Evolutionary conservation across 306 rosid genomes (phyloP).

Genomic region (Lathyrus tuberosus): DNA sequence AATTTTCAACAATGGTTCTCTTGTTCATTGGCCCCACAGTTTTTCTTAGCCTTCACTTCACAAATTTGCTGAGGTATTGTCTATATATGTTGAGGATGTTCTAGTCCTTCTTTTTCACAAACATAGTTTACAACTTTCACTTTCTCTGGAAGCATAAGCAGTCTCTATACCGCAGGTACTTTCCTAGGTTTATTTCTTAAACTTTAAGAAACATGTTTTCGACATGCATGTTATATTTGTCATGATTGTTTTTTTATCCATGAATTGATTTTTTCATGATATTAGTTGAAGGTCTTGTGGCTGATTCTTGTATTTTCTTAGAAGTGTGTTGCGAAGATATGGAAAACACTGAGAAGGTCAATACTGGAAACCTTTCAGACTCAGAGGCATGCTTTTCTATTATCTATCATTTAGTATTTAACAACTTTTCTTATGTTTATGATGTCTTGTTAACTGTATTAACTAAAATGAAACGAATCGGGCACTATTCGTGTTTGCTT

Average conservation of each 20-base stretch:
- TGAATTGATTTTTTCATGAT: conserved; percentile 16
- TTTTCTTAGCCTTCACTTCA: conserved; percentile 70
- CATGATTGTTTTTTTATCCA: conserved; percentile 3
- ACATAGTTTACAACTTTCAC: conserved; percentile 36
- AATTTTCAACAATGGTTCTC: conserved; percentile 30
- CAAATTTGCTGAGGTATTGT: conserved; percentile 39
- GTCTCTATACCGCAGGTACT: conserved; percentile 35
- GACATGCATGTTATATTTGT: conserved; percentile 18
- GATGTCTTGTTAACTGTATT: conserved; percentile 1
- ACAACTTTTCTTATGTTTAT: not conserved
- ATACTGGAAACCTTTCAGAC: conserved; percentile 40
- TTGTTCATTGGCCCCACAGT: conserved; percentile 45
- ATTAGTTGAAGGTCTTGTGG: conserved; percentile 27
- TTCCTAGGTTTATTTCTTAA: conserved; percentile 1
- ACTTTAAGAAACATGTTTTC: conserved; percentile 14
- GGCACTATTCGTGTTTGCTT: not conserved
- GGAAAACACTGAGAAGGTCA: conserved; percentile 48
- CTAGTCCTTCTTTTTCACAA: conserved; percentile 49
- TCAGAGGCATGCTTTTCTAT: conserved; percentile 46
- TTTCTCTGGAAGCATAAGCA: conserved; percentile 26
- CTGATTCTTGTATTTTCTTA: conserved; percentile 41
- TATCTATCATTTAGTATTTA: conserved; percentile 4
- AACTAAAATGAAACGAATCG: conserved; percentile 17
- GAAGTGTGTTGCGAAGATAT: conserved; percentile 53
- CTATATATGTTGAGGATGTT: conserved; percentile 67